Evolutionary conservation across 257 asterid species (phyloP), one percentile per base, ranked within the genome.

Genomic region (Nicotiana undulata): DNA sequence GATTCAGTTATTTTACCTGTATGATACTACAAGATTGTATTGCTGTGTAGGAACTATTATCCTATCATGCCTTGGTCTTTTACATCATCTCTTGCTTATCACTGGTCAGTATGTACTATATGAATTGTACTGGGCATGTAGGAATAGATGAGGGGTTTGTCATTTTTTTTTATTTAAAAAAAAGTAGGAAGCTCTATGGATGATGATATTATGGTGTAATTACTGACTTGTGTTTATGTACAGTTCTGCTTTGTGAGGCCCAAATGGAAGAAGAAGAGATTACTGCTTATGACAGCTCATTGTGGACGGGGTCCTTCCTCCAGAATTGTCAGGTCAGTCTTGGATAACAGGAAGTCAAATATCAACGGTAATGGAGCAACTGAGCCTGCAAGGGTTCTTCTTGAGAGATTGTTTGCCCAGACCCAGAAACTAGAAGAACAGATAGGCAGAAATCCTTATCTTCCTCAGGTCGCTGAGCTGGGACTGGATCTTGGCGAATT

Each of bases 351-450:
- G 79, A 88, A 83, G 44, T 82, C 91, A 18, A 89, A 92, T 83
- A 76, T 95, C 75, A 88, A 86, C 79, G 93, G 83, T 55, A 86
- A 84, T 85, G 98, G 92, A 63, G 90, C 90, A 22, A 84, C 85
- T 17, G 94, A 90, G 63, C 93, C 96, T 7, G 90, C 95, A 55
- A 87, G 97, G 88, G 77, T 87, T 85, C 95, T 93, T 81, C 90
- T 95, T 63, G 96, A 91, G 91, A 89, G 92, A 80, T 86, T 92
- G 86, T 93, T 93, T 82, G 88, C 89, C 63, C 93, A 95, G 88
- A 89, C 96, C 28, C 98, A 91, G 80, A 92, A 89, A 79, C 91
- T 95, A 29, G 99, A 95, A 85, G 92, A 93, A 84, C 94, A 88
- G 84, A 89, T 92, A 7, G 89, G 91, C 46, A 84, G 89, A 85